Conservation (phyloP, 2,329 filamentous ascomycete species). For the Fusarium udum region DNA sequence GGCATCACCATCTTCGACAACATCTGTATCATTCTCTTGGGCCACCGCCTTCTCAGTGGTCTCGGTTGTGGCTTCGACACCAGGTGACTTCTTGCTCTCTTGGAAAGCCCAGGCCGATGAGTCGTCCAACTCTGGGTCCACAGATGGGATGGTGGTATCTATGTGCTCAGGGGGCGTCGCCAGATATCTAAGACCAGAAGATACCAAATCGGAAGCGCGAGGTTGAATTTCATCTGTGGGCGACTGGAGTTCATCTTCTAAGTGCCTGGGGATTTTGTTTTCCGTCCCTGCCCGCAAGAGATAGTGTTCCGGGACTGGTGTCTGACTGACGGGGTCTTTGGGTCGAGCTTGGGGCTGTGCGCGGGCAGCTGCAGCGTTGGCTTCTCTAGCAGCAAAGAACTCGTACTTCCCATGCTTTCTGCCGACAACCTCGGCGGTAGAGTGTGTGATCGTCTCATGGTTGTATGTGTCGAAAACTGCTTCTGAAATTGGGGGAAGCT, state of each 20-base stretch:
- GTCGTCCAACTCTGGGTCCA: conserved; percentile 37
- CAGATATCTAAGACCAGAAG: conserved; percentile 48
- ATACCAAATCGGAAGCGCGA: conserved; percentile 34
- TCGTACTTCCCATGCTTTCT: conserved; percentile 51
- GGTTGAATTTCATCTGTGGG: neutral
- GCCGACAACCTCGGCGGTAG: conserved; percentile 46
- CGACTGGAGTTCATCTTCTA: neutral
- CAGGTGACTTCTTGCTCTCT: conserved; percentile 39
- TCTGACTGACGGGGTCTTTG: neutral
- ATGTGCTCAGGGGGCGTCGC: conserved; percentile 13
- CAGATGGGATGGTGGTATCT: neutral
- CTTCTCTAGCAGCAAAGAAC: conserved; percentile 53
- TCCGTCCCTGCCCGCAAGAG: neutral
- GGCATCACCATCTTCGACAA: neutral
- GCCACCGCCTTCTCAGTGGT: neutral
- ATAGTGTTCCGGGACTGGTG: neutral
- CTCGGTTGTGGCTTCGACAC: neutral
- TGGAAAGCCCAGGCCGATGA: conserved; percentile 46
- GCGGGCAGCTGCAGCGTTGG: conserved; percentile 36
- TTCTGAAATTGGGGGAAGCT: conserved; percentile 35
- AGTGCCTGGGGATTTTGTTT: neutral
- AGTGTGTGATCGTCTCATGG: neutral
- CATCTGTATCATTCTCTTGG: conserved; percentile 1
- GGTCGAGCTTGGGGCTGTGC: neutral
- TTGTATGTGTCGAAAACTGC: conserved; percentile 7